Conservation (phyloP, 805 yeast genomes). For the Metschnikowia corniflorae region DNA sequence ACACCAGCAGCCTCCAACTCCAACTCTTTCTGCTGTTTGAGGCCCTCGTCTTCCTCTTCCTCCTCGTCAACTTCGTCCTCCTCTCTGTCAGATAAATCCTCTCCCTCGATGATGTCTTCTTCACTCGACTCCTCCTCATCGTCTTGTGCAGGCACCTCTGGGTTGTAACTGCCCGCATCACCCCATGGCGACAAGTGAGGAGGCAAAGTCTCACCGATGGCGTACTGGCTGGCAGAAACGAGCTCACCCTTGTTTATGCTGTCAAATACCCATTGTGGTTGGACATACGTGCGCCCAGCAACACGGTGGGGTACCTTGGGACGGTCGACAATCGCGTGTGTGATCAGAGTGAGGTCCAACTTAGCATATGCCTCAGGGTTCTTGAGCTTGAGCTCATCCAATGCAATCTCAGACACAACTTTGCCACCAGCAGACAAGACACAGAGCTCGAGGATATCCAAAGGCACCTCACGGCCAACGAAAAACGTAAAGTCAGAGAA, state of each 20-base stretch:
- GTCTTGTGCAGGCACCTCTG: conserved; percentile 50
- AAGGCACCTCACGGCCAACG: conserved; percentile 93
- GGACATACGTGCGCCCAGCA: conserved; percentile 89
- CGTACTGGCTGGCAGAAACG: conserved; percentile 73
- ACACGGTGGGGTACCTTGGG: conserved; percentile 75
- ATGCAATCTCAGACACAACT: conserved; percentile 78
- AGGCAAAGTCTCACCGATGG: conserved; percentile 93
- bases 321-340: conserved; percentile 94
- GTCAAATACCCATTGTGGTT: conserved; percentile 98
- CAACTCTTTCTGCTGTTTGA: conserved; percentile 80
- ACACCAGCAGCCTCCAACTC: conserved; percentile 81
- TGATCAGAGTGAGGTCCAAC: conserved; percentile 63
- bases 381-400: conserved; percentile 66
- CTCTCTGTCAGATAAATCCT: conserved; percentile 41
- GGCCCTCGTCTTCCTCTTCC: conserved; percentile 56
- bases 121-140: conserved; percentile 43
- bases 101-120: conserved; percentile 47
- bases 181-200: conserved; percentile 99
- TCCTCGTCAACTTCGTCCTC: conserved; percentile 27
- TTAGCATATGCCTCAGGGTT: conserved; percentile 42
- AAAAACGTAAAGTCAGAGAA: conserved; percentile 76
- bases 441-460: conserved; percentile 85
- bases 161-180: conserved; percentile 87
- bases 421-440: conserved; percentile 84
- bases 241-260: conserved; percentile 74